Conservation (phyloP, 1,284 basidiomycete species). For the Trichosporon sp. region DNA sequence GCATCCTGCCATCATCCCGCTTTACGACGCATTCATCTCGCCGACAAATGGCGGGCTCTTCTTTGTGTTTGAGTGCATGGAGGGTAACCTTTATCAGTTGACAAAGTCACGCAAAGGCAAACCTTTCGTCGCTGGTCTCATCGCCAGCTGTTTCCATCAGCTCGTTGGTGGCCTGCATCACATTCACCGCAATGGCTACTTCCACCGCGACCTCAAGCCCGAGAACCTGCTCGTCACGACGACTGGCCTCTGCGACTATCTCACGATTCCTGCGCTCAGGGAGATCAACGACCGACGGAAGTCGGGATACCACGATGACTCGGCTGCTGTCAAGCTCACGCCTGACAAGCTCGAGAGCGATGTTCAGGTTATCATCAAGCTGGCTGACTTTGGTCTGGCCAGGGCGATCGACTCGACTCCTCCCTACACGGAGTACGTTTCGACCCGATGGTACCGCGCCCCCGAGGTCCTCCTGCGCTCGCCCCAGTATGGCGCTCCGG, state of each 20-base stretch:
- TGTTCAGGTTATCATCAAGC: conserved; percentile 93
- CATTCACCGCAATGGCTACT: conserved; percentile 88
- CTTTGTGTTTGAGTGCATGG: conserved; percentile 99
- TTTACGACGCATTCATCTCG: conserved; percentile 97
- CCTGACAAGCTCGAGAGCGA: conserved; percentile 62
- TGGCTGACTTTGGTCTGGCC: conserved; percentile 97
- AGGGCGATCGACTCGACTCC: conserved; percentile 81
- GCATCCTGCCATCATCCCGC: conserved; percentile 95
- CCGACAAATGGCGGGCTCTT: conserved; percentile 91
- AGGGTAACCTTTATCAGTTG: conserved; percentile 98
- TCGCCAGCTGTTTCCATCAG: conserved; percentile 91
- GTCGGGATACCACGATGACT: neutral
- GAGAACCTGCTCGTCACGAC: conserved; percentile 99
- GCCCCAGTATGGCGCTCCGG: conserved; percentile 87
- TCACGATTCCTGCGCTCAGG: conserved; percentile 50
- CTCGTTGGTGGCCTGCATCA: conserved; percentile 85
- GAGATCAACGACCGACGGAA: conserved; percentile 31
- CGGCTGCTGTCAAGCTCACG: neutral
- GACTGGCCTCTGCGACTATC: conserved; percentile 90
- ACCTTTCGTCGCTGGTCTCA: conserved; percentile 86
- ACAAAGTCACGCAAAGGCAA: conserved; percentile 94
- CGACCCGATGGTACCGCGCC: conserved; percentile 97
- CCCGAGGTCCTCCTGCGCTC: conserved; percentile 92
- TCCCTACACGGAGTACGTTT: conserved; percentile 98
- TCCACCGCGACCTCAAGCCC: conserved; percentile 99